Conservation (phyloP, 106 monocot genomes). For the Dendrobium nobile region DNA sequence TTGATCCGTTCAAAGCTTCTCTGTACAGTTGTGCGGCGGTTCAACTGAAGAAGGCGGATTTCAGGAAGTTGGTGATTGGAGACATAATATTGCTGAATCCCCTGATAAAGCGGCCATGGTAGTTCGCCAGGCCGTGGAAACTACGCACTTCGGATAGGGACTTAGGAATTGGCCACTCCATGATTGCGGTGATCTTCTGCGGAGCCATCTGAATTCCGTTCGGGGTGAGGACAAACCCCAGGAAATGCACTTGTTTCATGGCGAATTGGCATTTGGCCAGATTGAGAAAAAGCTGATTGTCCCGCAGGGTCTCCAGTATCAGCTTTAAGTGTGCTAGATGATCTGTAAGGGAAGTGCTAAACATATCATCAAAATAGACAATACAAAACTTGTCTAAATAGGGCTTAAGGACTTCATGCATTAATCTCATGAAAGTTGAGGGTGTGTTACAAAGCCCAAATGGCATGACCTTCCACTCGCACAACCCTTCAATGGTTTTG, state of each 20-base stretch:
- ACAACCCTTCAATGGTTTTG: neutral
- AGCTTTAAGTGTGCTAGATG: neutral
- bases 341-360: neutral
- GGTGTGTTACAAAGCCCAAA: neutral
- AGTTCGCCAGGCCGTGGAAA: too few relatives aligned
- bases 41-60: neutral
- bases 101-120: too few relatives aligned
- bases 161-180: too few relatives aligned
- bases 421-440: neutral
- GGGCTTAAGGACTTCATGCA: neutral
- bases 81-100: too few relatives aligned
- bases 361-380: neutral
- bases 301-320: neutral
- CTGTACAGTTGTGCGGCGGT: neutral
- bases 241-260: neutral
- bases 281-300: neutral
- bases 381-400: neutral
- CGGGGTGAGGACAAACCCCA: neutral
- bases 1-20: neutral
- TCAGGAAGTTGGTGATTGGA: neutral
- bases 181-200: neutral
- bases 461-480: neutral
- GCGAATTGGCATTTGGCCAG: too few relatives aligned
- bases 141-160: too few relatives aligned
- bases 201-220: neutral